A percentile compares a stretch with the other conserved stretches of the same genome.
These are phyloP conservation scores for Clarireedia homoeocarpa DNA, from an alignment of 2,329 filamentous ascomycete species.

Conservation along the genomic window DNA sequence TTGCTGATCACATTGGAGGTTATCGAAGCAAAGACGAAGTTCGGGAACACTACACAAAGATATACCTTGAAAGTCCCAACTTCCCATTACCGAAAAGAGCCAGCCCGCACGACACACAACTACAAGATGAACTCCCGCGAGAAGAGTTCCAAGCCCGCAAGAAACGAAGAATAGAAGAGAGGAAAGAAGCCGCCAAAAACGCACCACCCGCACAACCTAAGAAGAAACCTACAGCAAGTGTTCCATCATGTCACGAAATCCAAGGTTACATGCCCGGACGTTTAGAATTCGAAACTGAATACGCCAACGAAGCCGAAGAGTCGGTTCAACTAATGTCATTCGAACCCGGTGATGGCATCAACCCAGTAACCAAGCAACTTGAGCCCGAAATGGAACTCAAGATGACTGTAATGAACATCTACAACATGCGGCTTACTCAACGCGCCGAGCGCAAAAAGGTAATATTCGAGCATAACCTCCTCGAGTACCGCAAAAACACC, in stretches of 20 bases:
- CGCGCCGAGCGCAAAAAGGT: constrained; percentile 93
- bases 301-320: constrained; percentile 96
- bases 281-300: constrained; percentile 94
- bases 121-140: constrained; percentile 74
- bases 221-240: constrained; percentile 91
- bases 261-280: constrained; percentile 98
- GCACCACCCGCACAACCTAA: constrained; percentile 79
- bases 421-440: constrained; percentile 85
- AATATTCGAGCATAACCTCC: constrained; percentile 86
- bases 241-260: constrained; percentile 94
- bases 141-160: constrained; percentile 91
- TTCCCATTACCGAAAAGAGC: constrained; percentile 87
- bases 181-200: constrained; percentile 79
- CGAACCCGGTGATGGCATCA: constrained; percentile 88
- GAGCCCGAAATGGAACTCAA: constrained; percentile 97
- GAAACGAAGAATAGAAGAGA: constrained; percentile 86
- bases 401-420: constrained; percentile 96
- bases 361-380: constrained; percentile 72
- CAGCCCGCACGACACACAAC: constrained; percentile 69
- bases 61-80: constrained; percentile 72
- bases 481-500: constrained; percentile 89
- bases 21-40: constrained; percentile 94
- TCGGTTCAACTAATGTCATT: constrained; percentile 98
- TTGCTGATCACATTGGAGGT: constrained; percentile 95
- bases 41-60: constrained; percentile 83